Evolutionary conservation across 176 grass and related monocot genomes (phyloP).

Genomic region (Stipa capillata): DNA sequence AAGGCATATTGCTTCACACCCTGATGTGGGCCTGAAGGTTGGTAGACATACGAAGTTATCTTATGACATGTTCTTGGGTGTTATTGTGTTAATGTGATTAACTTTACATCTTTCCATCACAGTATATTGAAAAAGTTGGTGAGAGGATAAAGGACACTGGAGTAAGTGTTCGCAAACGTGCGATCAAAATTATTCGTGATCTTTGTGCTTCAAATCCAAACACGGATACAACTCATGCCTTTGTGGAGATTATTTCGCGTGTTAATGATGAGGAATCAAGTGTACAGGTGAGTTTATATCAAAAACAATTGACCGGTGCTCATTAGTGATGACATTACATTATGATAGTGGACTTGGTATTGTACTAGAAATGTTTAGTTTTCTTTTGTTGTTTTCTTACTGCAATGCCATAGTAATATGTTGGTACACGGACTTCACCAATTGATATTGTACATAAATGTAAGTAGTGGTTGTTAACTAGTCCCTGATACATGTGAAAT

Average conservation of each 20-base stretch:
- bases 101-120: constrained; percentile 22
- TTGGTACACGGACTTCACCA: background rate
- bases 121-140: constrained; percentile 98
- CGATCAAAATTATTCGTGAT: constrained; percentile 97
- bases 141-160: constrained; percentile 98
- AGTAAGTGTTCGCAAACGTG: constrained; percentile 96
- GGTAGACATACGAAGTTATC: constrained; percentile 18
- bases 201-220: constrained; percentile 83
- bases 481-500: constrained; percentile 9
- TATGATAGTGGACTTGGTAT: constrained; percentile 7
- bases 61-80: constrained; percentile 11
- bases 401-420: background rate
- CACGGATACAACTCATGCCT: constrained; percentile 58
- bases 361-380: background rate
- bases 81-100: constrained; percentile 7
- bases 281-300: constrained; percentile 63
- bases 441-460: background rate
- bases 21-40: constrained; percentile 97
- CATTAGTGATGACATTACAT: background rate
- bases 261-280: constrained; percentile 99
- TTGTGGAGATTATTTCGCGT: constrained; percentile 98
- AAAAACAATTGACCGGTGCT: background rate
- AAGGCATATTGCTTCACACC: constrained; percentile 97
- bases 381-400: constrained; percentile 1
- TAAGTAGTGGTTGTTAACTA: constrained; percentile 6